Conservation (phyloP, 345 rosid species). For the Melaleuca alternifolia region DNA sequence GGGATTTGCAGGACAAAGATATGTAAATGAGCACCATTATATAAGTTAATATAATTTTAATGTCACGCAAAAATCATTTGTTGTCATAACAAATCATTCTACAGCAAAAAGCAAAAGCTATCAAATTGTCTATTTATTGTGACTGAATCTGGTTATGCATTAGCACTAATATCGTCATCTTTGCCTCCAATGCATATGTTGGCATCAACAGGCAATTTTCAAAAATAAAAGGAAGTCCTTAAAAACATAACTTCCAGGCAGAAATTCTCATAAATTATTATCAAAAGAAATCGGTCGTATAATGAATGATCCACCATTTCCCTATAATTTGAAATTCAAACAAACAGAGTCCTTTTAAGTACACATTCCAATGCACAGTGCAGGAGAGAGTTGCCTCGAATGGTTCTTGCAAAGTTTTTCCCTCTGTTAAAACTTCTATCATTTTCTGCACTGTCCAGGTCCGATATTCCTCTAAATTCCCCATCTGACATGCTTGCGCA, state of each 20-base stretch:
- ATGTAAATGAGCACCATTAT: not conserved
- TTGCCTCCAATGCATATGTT: not conserved
- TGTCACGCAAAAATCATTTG: not conserved
- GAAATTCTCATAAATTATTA: not conserved
- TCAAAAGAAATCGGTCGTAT: not conserved
- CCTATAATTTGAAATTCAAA: not conserved
- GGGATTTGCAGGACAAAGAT: not conserved
- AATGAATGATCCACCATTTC: not conserved
- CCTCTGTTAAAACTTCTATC: not conserved
- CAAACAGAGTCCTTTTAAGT: not conserved
- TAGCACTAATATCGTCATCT: not conserved
- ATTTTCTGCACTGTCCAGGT: not conserved
- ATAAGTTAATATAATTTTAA: not conserved
- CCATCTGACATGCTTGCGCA: not conserved
- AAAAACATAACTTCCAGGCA: not conserved
- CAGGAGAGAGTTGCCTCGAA: not conserved
- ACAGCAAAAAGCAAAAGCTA: not conserved
- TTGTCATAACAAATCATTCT: not conserved
- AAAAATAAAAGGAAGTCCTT: not conserved
- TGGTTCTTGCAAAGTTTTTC: not conserved
- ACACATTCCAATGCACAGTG: not conserved
- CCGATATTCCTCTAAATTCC: not conserved
- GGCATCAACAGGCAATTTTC: not conserved
- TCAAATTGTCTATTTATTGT: not conserved
- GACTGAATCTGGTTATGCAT: not conserved